Base-by-base conservation (phyloP, 805 yeast species). In the Candida endomychidarum region DNA sequence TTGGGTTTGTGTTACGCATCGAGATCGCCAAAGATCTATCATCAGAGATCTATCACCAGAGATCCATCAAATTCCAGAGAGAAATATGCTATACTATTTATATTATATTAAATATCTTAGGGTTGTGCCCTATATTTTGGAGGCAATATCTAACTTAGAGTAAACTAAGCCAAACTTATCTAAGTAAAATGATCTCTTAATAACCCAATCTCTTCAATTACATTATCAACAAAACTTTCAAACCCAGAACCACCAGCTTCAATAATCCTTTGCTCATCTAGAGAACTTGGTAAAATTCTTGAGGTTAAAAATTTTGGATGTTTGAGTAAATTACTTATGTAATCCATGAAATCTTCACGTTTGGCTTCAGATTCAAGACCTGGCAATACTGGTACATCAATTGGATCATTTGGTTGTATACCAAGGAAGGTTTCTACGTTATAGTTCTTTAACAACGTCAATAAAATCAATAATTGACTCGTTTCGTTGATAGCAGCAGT, bases 221-320 rank as follows among this genome's bases (percentile, higher is more conserved):
- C 46, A 23, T 46, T 46, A 26, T 49, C 51, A 11, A 62, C 63
- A 47, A 68, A 64, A 18, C 40, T 20, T 1, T 50, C 53, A 33
- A 48, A 46, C 7, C 19, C 17, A 4, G 46, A 43, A 2, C 65
- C 78, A 3, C 75, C 80, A 25, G 65, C 65, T 40, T 78, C 81
- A 26, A 79, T 60, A 7, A 76, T 47, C 28, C 75, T 69, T 51
- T 78, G 84, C 49, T 86, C 93, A 34, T 84, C 91, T 2, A 67
- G 35, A 9, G 81, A 75, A 2, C 82, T 74, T 2, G 90, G 77
- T 2, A 75, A 69, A 3, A 86, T 72, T 49, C 93, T 67, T 5
- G 90, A 76, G 4, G 85, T 74, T 45, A 90, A 65, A 50, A 81
- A 89, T 58, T 87, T 88, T 10, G 96, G 96, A 61, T 90, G 97